A percentile compares a stretch with the other conserved stretches of the same genome.
Evolutionary conservation across 768 basidiomycete genomes (phyloP).

Genomic region (Suillus subluteus): DNA sequence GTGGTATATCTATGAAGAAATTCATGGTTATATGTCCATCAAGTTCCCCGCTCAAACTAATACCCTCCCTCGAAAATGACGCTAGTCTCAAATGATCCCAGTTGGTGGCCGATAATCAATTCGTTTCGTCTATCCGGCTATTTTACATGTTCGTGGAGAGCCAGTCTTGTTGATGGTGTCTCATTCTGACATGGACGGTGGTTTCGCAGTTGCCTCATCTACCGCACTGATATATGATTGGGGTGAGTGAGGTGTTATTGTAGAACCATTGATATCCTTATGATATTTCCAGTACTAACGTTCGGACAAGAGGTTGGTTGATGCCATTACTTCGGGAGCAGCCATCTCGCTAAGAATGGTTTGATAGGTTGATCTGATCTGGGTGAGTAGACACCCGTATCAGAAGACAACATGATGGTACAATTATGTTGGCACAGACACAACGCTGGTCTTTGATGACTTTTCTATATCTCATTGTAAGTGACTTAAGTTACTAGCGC

Average conservation of each 20-base stretch:
- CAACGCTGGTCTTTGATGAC: not conserved
- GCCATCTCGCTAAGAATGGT: not conserved
- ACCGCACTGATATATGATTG: constrained; percentile 2
- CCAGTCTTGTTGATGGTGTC: not conserved
- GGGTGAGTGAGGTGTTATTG: not conserved
- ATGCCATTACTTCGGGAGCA: not conserved
- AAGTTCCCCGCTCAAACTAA: not conserved
- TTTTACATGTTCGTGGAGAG: not conserved
- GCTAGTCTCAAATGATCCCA: not conserved
- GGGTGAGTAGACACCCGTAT: not conserved
- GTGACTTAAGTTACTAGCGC: not conserved
- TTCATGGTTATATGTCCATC: not conserved
- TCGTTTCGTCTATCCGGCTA: not conserved
- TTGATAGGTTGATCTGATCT: not conserved
- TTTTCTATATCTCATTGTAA: not conserved
- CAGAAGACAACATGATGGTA: not conserved
- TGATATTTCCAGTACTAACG: not conserved
- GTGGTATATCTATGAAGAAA: not conserved
- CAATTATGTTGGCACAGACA: not conserved
- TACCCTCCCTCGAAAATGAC: not conserved
- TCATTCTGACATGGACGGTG: not conserved
- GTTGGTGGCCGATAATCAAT: not conserved
- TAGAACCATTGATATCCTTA: not conserved
- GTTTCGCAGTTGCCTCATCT: not conserved
- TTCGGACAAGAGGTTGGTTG: not conserved